phyloP scores from a whole-genome alignment of 2,329 filamentous ascomycete genomes.

The Apiospora phragmitis region DNA sequence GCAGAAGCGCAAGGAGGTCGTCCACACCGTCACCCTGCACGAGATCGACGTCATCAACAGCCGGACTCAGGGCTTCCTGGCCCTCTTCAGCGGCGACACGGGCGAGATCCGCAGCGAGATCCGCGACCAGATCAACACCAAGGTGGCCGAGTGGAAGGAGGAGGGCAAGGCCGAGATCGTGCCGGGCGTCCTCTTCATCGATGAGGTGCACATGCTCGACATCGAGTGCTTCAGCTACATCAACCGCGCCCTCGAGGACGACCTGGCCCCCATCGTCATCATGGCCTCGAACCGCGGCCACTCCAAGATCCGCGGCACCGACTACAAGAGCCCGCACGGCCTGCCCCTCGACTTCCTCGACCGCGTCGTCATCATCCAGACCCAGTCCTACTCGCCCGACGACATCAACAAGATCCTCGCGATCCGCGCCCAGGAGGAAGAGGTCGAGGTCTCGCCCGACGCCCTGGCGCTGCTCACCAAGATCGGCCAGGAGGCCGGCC shows the following conservation, averaged over 20 bases:
- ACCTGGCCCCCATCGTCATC: constrained; percentile 95
- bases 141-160: constrained; percentile 98
- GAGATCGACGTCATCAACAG: constrained; percentile 99
- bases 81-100: constrained; percentile 95
- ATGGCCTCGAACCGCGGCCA: constrained; percentile 98
- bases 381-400: constrained; percentile 76
- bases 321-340: constrained; percentile 90
- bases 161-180: constrained; percentile 99
- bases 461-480: constrained; percentile 92
- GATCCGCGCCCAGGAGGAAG: constrained; percentile 93
- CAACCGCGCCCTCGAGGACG: constrained; percentile 93
- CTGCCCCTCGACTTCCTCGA: constrained; percentile 95
- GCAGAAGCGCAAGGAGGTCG: constrained; percentile 94
- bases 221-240: constrained; percentile 99
- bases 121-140: constrained; percentile 97
- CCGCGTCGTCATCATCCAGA: constrained; percentile 94
- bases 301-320: constrained; percentile 88
- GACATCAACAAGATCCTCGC: constrained; percentile 91
- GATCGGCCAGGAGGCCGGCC: constrained; percentile 87
- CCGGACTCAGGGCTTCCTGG: constrained; percentile 95
- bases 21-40: constrained; percentile 94
- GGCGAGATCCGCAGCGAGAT: constrained; percentile 98
- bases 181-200: constrained; percentile 94
- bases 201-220: constrained; percentile 99
- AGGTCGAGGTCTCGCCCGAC: constrained; percentile 87